Evolutionary conservation across 306 rosid genomes (phyloP), one percentile per base, ranked within the genome.

Genomic region (Malus asiatica): DNA sequence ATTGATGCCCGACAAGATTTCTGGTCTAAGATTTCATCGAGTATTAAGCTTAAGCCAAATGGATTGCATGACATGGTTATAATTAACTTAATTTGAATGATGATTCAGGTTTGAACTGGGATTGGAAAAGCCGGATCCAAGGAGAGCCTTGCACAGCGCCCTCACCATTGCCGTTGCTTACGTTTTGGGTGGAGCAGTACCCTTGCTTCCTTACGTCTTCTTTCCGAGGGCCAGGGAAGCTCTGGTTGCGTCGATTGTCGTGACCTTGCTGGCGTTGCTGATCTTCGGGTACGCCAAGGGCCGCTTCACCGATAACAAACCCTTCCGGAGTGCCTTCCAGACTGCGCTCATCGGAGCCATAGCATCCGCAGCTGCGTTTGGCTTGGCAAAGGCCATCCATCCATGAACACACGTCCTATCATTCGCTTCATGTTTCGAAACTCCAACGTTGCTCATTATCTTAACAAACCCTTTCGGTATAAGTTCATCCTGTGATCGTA

Each of bases 121-220:
- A 74, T 76, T 94, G 71, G 98, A 91, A 78, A 89, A 90, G 84
- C 98, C 98, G 62, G 95, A 94, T 77, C 98, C 98, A 63, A 90
- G 85, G 78, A 94, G 98, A 85, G 98, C 98, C 71, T 38, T 90
- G 13, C 87, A 90, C 15, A 94, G 98, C 78, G 97, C 97, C 25
- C 18, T 88, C 70, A 94, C 98, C 23, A 94, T 94, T 66, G 97
- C 97, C 1, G 4, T 88, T 59, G 89, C 98, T 66, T 94, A 94
- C 86, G 55, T 94, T 65, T 73, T 89, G 82, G 97, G 98, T 1
- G 97, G 98, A 23, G 0, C 82, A 40, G 93, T 94, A 30, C 98
- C 98, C 29, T 87, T 94, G 5, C 4, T 73, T 73, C 98, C 98
- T 20, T 94, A 94, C 86, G 72, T 86, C 78, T 86, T 94, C 82